A percentile compares a stretch with the other conserved stretches of the same genome.
Evolutionary conservation across 1,284 basidiomycete species (phyloP).

Genomic region (Rhodofomes roseus): DNA sequence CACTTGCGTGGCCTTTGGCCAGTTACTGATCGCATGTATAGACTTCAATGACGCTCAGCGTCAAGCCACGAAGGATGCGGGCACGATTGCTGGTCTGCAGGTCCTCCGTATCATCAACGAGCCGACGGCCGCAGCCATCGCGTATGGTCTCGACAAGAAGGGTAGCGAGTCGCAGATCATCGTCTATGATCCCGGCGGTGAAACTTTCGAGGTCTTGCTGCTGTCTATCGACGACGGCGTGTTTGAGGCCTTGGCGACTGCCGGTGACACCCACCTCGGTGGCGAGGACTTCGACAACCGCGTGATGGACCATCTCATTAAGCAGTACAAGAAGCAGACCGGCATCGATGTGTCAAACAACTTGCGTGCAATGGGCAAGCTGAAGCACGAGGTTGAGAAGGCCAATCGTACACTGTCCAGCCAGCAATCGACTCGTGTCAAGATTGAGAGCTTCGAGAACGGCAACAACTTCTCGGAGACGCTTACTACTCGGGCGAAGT

Average conservation of each 20-base stretch:
- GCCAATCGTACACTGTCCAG: conserved; percentile 95
- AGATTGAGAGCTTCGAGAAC: conserved; percentile 85
- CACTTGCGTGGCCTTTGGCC: neutral
- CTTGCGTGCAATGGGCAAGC: conserved; percentile 91
- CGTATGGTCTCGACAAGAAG: conserved; percentile 98
- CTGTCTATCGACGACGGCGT: conserved; percentile 97
- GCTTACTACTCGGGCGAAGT: conserved; percentile 96
- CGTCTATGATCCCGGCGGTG: conserved; percentile 89
- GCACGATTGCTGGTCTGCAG: conserved; percentile 92
- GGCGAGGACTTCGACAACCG: conserved; percentile 99
- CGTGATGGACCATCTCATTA: conserved; percentile 89
- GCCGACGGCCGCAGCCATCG: conserved; percentile 96
- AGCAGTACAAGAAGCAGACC: conserved; percentile 94
- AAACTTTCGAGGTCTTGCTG: conserved; percentile 89
- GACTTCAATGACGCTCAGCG: conserved; percentile 99
- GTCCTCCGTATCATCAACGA: conserved; percentile 99
- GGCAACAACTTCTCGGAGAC: conserved; percentile 98
- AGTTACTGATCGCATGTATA: conserved; percentile 19
- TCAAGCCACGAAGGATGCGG: conserved; percentile 98
- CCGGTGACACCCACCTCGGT: conserved; percentile 98
- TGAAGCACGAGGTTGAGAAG: conserved; percentile 98
- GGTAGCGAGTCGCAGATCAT: conserved; percentile 87
- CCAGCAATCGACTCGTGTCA: conserved; percentile 70
- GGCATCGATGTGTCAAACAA: conserved; percentile 86
- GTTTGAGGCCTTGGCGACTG: conserved; percentile 96